These are phyloP conservation scores for Spergularia marina DNA, from an alignment of 148 eudicot species.

Conservation along the genomic window DNA sequence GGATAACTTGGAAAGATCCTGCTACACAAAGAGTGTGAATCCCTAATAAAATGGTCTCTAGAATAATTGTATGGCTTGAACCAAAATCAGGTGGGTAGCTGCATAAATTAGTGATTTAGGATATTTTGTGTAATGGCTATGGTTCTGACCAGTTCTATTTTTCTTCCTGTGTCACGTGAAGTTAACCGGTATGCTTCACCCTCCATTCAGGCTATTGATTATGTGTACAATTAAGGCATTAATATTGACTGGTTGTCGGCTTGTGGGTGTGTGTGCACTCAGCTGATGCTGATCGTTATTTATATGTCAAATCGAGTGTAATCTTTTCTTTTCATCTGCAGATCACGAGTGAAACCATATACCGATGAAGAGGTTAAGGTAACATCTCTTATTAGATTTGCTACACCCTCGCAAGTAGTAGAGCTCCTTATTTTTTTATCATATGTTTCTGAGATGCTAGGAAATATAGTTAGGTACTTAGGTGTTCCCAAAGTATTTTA, in stretches of 20 bases:
- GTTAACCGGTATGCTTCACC: not conserved
- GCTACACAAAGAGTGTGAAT: not conserved
- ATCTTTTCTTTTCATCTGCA: conserved; percentile 31
- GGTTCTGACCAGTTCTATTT: too few relatives aligned
- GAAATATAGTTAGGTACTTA: too few relatives aligned
- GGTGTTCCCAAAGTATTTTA: not conserved
- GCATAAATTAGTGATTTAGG: not conserved
- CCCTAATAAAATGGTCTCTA: not conserved
- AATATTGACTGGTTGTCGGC: not conserved
- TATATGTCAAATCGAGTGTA: conserved; percentile 12
- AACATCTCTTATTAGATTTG: conserved; percentile 2
- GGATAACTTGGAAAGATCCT: too few relatives aligned
- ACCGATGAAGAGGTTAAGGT: conserved; percentile 97
- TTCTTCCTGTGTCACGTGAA: not conserved
- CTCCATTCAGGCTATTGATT: too few relatives aligned
- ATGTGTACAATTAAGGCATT: too few relatives aligned
- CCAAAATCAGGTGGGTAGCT: not conserved
- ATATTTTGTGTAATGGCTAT: not conserved
- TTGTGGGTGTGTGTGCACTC: not conserved
- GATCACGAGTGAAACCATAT: conserved; percentile 74
- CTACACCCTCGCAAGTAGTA: not conserved
- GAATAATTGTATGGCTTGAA: not conserved
- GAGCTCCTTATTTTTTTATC: not conserved
- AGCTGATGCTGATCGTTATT: not conserved
- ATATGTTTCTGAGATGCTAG: not conserved